phyloP scores from a whole-genome alignment of 2,329 filamentous ascomycete genomes.

The Kalmusia sp. region DNA sequence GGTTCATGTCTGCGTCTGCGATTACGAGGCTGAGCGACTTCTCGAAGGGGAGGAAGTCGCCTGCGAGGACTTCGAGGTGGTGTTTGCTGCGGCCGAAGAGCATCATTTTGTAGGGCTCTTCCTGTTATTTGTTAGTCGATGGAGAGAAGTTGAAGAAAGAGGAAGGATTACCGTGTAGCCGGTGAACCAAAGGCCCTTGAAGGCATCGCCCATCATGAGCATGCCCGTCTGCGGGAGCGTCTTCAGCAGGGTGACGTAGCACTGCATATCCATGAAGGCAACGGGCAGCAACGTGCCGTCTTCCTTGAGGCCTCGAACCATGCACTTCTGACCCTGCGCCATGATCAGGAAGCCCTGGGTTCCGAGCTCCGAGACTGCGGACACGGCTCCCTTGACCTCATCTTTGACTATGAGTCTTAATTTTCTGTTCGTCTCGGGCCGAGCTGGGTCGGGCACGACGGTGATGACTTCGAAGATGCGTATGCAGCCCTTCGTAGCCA shows the following conservation, averaged over 20 bases:
- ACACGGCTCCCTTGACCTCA: constrained; percentile 91
- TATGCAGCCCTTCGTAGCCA: constrained; percentile 82
- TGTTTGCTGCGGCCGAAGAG: constrained; percentile 87
- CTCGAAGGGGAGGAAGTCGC: constrained; percentile 88
- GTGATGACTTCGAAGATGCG: constrained; percentile 91
- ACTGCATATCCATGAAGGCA: constrained; percentile 97
- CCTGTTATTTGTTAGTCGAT: constrained; percentile 51
- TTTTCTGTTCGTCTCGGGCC: constrained; percentile 83
- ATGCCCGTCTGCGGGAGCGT: constrained; percentile 84
- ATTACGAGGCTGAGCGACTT: constrained; percentile 83
- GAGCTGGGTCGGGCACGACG: constrained; percentile 87
- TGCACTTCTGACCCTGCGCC: constrained; percentile 95
- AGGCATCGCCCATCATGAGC: constrained; percentile 85
- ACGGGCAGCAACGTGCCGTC: constrained; percentile 92
- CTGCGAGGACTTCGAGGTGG: constrained; percentile 77
- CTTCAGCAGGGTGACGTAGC: constrained; percentile 86
- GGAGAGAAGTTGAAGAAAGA: too few species aligned
- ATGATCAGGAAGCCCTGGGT: constrained; percentile 88
- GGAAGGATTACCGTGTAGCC: constrained; percentile 74
- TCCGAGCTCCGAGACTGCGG: constrained; percentile 82
- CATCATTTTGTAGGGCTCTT: constrained; percentile 95
- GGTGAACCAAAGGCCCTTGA: constrained; percentile 95
- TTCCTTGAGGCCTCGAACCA: constrained; percentile 95
- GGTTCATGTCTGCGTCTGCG: constrained; percentile 81
- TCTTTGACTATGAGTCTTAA: constrained; percentile 88